Conservation (phyloP, 805 yeast genomes). For the Cyberlindnera subsufficiens region DNA sequence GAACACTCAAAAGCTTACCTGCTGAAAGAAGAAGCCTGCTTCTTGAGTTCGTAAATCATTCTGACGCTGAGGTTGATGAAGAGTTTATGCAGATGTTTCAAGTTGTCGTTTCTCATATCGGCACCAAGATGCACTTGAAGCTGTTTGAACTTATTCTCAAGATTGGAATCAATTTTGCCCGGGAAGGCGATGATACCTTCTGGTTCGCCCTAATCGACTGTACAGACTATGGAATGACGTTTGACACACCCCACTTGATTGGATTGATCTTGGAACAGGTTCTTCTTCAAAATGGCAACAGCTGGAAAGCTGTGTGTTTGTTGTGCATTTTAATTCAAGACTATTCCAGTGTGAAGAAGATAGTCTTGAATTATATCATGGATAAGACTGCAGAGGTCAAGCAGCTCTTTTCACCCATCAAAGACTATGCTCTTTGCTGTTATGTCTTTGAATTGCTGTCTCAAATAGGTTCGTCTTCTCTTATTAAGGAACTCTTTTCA, state of each 20-base stretch:
- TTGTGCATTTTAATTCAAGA: constrained; percentile 22
- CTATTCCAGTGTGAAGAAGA: constrained; percentile 7
- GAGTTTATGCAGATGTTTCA: constrained; percentile 10
- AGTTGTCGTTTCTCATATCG: constrained; percentile 7
- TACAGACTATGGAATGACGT: constrained; percentile 16
- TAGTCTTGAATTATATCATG: neutral
- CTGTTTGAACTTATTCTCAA: constrained; percentile 19
- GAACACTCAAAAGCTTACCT: constrained; percentile 4
- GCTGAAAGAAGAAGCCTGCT: constrained; percentile 3
- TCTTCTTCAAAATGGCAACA: constrained; percentile 6
- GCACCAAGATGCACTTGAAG: constrained; percentile 8
- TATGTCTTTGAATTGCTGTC: constrained; percentile 21
- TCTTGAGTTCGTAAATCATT: constrained; percentile 7
- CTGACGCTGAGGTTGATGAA: constrained; percentile 5
- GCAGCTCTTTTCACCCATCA: constrained; percentile 5
- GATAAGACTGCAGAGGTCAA: neutral
- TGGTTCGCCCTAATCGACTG: constrained; percentile 20
- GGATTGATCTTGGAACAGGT: constrained; percentile 8
- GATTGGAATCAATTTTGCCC: constrained; percentile 19
- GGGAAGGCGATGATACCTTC: constrained; percentile 12
- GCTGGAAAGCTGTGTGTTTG: constrained; percentile 24
- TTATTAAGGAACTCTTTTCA: neutral
- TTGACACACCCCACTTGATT: constrained; percentile 13
- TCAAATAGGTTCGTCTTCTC: constrained; percentile 7
- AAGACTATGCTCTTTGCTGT: constrained; percentile 13